These are phyloP conservation scores for Metschnikowia corniflorae DNA, from an alignment of 805 yeast species.

Conservation along the genomic window DNA sequence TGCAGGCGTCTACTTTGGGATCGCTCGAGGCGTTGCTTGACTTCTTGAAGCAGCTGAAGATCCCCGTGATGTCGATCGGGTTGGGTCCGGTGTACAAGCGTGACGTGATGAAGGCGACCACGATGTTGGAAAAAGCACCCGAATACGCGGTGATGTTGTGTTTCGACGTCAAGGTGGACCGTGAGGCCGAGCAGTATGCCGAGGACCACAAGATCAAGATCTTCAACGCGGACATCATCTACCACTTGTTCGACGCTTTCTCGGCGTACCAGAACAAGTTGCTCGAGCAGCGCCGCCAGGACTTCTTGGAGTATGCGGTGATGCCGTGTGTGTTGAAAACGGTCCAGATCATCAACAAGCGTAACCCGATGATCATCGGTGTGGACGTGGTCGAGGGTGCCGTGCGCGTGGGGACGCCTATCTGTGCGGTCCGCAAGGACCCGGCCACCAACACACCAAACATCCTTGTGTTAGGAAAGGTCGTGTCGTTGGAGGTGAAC, in stretches of 20 bases:
- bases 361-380: conserved; percentile 99
- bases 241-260: conserved; percentile 93
- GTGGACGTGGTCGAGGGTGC: conserved; percentile 94
- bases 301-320: conserved; percentile 81
- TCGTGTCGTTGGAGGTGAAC: conserved; percentile 90
- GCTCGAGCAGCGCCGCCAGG: conserved; percentile 86
- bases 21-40: conserved; percentile 95
- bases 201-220: conserved; percentile 87
- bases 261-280: conserved; percentile 87
- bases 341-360: conserved; percentile 92
- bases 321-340: conserved; percentile 96
- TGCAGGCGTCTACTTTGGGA: conserved; percentile 97
- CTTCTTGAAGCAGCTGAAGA: conserved; percentile 97
- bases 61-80: conserved; percentile 98
- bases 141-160: conserved; percentile 97
- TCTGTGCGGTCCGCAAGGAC: conserved; percentile 86
- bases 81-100: conserved; percentile 97
- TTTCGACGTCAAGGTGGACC: conserved; percentile 95
- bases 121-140: conserved; percentile 96
- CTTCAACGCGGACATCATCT: conserved; percentile 94
- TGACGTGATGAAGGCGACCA: conserved; percentile 95
- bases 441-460: conserved; percentile 76
- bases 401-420: conserved; percentile 89
- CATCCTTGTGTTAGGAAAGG: conserved; percentile 78
- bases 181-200: conserved; percentile 98